Base-by-base conservation (phyloP, 2,329 filamentous ascomycete genomes). In the Eurotiales sp. region DNA sequence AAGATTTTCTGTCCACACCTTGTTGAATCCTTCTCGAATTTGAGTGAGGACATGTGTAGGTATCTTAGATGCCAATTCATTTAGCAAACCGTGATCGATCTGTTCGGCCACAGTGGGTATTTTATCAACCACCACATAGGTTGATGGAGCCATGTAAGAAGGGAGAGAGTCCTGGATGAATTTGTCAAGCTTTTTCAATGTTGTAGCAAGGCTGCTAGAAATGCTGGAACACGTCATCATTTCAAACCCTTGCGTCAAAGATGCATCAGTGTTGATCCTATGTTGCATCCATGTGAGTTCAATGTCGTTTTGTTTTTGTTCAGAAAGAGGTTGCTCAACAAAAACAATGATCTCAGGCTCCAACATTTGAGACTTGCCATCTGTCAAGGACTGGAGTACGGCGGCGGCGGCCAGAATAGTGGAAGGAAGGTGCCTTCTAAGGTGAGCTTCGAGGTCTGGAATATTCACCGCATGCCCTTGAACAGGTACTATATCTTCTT, bases 141-240 rank as follows among this genome's bases (percentile, higher is more conserved):
- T 61, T 34, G 65, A 72, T 1, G 75, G 74, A 4, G 69, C 57
- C 68, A 76, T 71, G 55, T 73, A 73, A 2, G 72, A 69, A n/a
- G 74, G 70, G 23, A 77, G 64, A 17, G 69, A 50, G 8, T 50
- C 47, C n/a, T n/a, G 10, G 12, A 32, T n/a, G 12, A 50, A 50
- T 14, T 72, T 75, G 59, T 76, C 66, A 4, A 77, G 62, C 27
- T 66, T 69, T 53, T 71, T 73, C 5, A 76, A 55, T 8, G 64
- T 62, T 4, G 59, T 46, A 15, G 62, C 64, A 25, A 77, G 62
- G 14, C 53, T 60, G 12, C 58, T 54, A 0, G 72, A 55, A 4
- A 72, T 58, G 3, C 32, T 61, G 3, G 22, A 17, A 25, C 47
- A 43, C 10, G 32, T 37, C 5, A 22, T 50, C 21, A 21, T 12